phyloP scores from a whole-genome alignment of 352 stramenopile genomes.

The Aphanomyces invadans region DNA sequence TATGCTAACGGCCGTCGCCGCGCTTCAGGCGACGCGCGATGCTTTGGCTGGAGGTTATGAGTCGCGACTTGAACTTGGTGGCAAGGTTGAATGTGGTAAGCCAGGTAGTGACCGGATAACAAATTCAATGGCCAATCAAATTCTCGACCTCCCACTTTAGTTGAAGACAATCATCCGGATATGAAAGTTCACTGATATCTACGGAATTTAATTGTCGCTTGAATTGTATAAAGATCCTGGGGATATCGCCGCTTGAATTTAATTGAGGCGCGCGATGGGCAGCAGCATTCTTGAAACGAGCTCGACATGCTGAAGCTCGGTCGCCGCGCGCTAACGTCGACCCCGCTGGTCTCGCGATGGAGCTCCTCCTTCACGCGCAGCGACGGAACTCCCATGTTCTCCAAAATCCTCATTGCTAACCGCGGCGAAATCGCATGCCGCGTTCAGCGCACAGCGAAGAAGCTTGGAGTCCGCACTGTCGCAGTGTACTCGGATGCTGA shows the following conservation, averaged over 20 bases:
- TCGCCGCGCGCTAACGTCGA: neutral
- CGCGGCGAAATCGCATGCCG: conserved; percentile 86
- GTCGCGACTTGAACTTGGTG: conserved; percentile 6
- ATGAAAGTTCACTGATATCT: neutral
- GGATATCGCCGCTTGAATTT: neutral
- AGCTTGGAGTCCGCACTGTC: conserved; percentile 86
- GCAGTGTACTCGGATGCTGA: conserved; percentile 87
- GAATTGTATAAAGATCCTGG: neutral
- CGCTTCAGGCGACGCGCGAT: neutral
- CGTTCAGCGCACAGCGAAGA: conserved; percentile 74
- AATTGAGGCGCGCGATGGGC: neutral
- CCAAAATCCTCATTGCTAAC: conserved; percentile 90
- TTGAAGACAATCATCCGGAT: conserved; percentile 14
- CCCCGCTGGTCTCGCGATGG: neutral
- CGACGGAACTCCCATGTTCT: conserved; percentile 35
- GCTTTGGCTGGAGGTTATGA: neutral
- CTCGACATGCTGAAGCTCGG: neutral
- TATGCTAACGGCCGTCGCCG: too few relatives aligned
- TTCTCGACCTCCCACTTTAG: neutral
- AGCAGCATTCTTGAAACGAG: neutral
- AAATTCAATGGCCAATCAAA: neutral
- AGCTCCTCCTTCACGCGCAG: conserved; percentile 17
- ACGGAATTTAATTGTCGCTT: neutral
- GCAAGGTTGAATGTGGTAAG: conserved; percentile 1
- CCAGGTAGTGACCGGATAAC: neutral